A percentile compares a stretch with the other conserved stretches of the same genome.
These are phyloP conservation scores for Salix koriyanagi DNA, from an alignment of 345 rosid genomes.

Conservation along the genomic window DNA sequence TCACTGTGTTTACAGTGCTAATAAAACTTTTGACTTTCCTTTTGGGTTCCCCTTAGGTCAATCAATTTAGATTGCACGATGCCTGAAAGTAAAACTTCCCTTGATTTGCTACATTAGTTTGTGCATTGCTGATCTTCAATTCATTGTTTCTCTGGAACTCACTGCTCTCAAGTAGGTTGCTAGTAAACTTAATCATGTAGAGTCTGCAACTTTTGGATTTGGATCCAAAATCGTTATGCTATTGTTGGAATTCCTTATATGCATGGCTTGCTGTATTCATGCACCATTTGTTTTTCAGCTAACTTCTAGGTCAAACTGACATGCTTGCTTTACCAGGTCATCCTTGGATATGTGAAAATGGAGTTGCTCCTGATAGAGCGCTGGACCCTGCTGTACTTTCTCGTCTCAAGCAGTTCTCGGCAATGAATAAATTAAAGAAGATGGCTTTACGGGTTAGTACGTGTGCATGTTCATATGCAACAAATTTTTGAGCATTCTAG, in stretches of 20 bases:
- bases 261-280: not conserved
- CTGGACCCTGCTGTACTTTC: conserved; percentile 95
- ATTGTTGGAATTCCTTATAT: not conserved
- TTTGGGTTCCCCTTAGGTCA: not conserved
- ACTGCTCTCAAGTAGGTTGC: not conserved
- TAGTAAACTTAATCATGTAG: not conserved
- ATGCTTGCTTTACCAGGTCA: conserved; percentile 52
- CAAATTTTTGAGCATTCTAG: not conserved
- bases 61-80: not conserved
- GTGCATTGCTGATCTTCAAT: not conserved
- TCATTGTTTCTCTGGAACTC: not conserved
- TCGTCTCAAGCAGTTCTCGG: conserved; percentile 94
- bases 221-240: conserved; percentile 2
- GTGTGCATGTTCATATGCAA: not conserved
- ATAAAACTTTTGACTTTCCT: not conserved
- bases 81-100: not conserved
- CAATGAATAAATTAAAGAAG: conserved; percentile 96
- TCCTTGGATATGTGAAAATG: conserved; percentile 98
- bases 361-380: conserved; percentile 96
- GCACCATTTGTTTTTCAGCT: conserved; percentile 3
- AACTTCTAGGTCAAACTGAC: conserved; percentile 2
- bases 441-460: conserved; percentile 87
- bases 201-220: conserved; percentile 3
- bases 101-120: not conserved
- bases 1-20: not conserved